These are phyloP conservation scores for Bipolaris gigantea DNA, from an alignment of 2,329 filamentous ascomycete species.

Conservation along the genomic window DNA sequence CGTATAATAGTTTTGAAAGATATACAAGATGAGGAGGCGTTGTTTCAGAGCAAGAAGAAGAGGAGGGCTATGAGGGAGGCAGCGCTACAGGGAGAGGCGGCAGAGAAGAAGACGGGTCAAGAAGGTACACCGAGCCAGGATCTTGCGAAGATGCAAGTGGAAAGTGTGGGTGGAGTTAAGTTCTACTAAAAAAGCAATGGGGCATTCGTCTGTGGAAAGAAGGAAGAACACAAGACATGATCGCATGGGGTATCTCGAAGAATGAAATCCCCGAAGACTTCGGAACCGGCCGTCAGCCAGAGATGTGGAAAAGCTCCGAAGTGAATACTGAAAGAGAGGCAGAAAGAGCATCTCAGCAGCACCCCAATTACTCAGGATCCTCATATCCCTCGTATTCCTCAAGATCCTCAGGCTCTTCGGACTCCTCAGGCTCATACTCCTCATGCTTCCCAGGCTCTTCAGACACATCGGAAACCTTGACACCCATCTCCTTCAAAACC, in stretches of 20 bases:
- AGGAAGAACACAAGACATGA: background rate
- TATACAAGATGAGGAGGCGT: conserved; percentile 64
- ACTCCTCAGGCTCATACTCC: background rate
- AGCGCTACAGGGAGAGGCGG: conserved; percentile 14
- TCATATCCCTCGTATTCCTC: background rate
- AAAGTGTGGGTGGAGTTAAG: conserved; percentile 34
- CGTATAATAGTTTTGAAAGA: conserved; percentile 61
- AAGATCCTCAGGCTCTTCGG: background rate
- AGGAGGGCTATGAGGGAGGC: conserved; percentile 30
- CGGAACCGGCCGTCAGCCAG: background rate
- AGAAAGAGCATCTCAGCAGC: background rate
- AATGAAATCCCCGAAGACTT: background rate
- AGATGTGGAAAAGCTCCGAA: background rate
- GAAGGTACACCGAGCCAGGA: conserved; percentile 21
- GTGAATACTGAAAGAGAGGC: background rate
- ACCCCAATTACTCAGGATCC: background rate
- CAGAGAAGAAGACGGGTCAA: conserved; percentile 32
- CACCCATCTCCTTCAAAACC: conserved; percentile 2
- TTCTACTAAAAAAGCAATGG: conserved; percentile 27
- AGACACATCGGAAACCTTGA: background rate
- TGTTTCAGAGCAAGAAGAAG: conserved; percentile 51
- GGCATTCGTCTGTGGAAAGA: background rate
- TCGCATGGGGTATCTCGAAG: background rate
- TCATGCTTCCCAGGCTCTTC: background rate
- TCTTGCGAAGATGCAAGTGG: conserved; percentile 24